These are phyloP conservation scores for Sporothrix protearum DNA, from an alignment of 2,329 filamentous ascomycete species.

Conservation along the genomic window DNA sequence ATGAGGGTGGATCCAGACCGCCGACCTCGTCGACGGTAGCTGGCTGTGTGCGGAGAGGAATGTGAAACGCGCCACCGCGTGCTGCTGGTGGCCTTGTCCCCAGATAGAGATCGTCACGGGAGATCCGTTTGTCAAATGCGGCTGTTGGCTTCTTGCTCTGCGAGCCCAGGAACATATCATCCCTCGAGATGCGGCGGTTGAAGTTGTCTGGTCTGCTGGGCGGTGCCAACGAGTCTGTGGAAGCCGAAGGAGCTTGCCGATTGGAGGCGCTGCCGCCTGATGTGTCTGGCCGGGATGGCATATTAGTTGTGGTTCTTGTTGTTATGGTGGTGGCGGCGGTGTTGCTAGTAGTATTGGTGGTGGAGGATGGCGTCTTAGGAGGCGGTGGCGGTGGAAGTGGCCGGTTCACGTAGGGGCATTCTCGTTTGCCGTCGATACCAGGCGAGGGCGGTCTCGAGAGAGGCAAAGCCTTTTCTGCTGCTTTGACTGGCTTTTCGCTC, in stretches of 20 bases:
- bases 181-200: slow-evolving; percentile 40
- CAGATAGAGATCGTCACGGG: slow-evolving; percentile 42
- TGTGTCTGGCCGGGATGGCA: slow-evolving; percentile 19
- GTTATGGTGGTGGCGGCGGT: slow-evolving; percentile 32
- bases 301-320: slow-evolving; percentile 24
- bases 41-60: slow-evolving; percentile 41
- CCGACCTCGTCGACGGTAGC: slow-evolving; percentile 42
- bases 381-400: slow-evolving; percentile 33
- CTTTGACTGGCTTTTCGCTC: not conserved
- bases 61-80: slow-evolving; percentile 38
- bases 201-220: not conserved
- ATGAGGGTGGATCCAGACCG: slow-evolving; percentile 31
- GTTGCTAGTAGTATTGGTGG: not conserved
- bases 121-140: slow-evolving; percentile 34
- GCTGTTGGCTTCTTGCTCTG: not conserved
- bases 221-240: not conserved
- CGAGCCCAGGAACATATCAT: slow-evolving; percentile 39
- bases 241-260: not conserved
- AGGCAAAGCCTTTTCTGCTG: not conserved
- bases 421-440: slow-evolving; percentile 32
- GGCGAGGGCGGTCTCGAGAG: slow-evolving; percentile 30
- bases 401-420: slow-evolving; percentile 33
- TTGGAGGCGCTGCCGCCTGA: not conserved
- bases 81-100: slow-evolving; percentile 26
- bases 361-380: not conserved